Evolutionary conservation across 75 land plant genomes (phyloP).

Genomic region (Larix kaempferi): DNA sequence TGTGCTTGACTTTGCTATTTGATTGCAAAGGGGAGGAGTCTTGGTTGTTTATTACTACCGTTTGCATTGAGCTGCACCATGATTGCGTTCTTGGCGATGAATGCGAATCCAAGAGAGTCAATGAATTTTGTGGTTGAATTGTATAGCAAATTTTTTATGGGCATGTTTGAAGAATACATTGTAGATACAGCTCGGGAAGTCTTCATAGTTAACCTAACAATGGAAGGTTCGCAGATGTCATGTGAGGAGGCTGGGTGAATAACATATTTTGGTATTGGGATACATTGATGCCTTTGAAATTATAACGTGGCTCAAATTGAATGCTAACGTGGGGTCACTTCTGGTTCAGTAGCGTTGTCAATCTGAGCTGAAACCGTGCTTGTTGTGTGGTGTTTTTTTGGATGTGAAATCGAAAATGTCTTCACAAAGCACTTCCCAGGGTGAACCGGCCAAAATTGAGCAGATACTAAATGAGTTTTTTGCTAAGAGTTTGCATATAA

Average conservation of each 20-base stretch:
- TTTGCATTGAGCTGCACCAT: conserved; percentile 5
- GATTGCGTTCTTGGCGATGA: neutral
- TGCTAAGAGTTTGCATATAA: conserved; percentile 74
- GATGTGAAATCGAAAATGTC: conserved; percentile 1
- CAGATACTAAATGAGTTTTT: conserved; percentile 83
- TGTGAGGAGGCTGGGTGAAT: neutral
- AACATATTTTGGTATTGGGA: neutral
- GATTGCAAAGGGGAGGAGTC: neutral
- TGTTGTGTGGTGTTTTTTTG: neutral
- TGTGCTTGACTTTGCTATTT: neutral
- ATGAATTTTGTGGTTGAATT: neutral
- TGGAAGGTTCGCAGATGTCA: neutral
- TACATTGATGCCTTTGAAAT: neutral
- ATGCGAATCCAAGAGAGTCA: conserved; percentile 1
- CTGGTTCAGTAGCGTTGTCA: neutral
- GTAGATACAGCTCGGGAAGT: neutral
- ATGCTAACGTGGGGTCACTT: neutral
- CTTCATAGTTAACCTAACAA: neutral
- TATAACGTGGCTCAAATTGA: neutral
- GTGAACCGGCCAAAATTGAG: conserved; percentile 54
- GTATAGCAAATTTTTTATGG: neutral
- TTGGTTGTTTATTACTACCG: neutral
- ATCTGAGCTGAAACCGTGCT: neutral
- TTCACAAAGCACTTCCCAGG: conserved; percentile 14
- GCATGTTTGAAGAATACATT: neutral